A percentile compares a stretch with the other conserved stretches of the same genome.
Conservation (phyloP, 257 asterid genomes). For the Penstemon newberryi region DNA sequence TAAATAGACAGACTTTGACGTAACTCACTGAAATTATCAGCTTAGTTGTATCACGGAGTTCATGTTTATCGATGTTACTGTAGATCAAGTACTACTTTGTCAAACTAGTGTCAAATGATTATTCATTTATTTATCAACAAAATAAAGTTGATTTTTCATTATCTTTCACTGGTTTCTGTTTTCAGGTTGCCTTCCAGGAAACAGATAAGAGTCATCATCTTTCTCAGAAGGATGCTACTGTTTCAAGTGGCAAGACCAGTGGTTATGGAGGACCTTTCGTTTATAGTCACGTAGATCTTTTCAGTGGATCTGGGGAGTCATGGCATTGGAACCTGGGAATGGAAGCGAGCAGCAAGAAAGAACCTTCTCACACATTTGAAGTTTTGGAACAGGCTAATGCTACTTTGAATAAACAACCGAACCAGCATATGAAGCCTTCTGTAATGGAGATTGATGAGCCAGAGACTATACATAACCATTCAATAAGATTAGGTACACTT, state of each 20-base stretch:
- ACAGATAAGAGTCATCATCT: conserved; percentile 42
- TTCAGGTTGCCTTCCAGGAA: conserved; percentile 42
- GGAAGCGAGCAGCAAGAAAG: conserved; percentile 47
- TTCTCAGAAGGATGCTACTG: conserved; percentile 41
- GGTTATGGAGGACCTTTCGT: conserved; percentile 63
- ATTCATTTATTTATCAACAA: background rate
- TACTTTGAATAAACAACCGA: conserved; percentile 41
- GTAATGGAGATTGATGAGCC: conserved; percentile 45
- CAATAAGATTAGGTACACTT: conserved; percentile 53
- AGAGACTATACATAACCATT: conserved; percentile 35
- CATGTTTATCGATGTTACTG: conserved; percentile 8
- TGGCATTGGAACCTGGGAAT: conserved; percentile 82
- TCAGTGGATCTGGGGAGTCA: conserved; percentile 92
- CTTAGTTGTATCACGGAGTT: conserved; percentile 18
- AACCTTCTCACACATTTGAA: conserved; percentile 39
- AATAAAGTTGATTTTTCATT: background rate
- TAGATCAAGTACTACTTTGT: conserved; percentile 24
- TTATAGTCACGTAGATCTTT: conserved; percentile 79
- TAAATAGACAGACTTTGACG: background rate
- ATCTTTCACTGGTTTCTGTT: conserved; percentile 28
- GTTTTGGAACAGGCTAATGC: conserved; percentile 40
- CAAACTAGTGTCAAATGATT: conserved; percentile 20
- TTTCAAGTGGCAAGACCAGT: conserved; percentile 38
- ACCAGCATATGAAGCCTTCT: conserved; percentile 45
- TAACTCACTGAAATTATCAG: background rate